Percentiles rank a stretch among this genome's conserved stretches.
phyloP scores from a whole-genome alignment of 2,329 filamentous ascomycete genomes.

The Fusarium abutilonis region DNA sequence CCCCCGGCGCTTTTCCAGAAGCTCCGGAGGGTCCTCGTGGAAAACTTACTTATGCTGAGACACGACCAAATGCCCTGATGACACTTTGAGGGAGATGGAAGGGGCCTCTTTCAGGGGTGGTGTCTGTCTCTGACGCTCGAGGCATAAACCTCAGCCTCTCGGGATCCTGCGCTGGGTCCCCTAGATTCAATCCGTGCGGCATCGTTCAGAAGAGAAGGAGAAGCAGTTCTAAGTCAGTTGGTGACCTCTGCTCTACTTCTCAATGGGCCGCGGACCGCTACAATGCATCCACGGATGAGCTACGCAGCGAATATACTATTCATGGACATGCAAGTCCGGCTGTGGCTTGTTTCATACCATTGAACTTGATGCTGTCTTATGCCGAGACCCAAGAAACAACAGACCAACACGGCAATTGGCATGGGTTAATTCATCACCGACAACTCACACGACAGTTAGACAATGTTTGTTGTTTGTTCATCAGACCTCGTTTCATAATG shows the following conservation, averaged over 20 bases:
- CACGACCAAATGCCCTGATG: conserved; percentile 13
- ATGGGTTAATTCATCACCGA: conserved; percentile 23
- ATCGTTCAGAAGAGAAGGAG: conserved; percentile 7
- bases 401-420: conserved; percentile 1
- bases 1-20: conserved; percentile 2
- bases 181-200: conserved; percentile 22
- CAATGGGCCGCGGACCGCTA: background rate
- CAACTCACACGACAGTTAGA: conserved; percentile 3
- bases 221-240: conserved; percentile 21
- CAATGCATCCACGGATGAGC: background rate
- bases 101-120: conserved; percentile 25
- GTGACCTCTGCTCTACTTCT: conserved; percentile 12
- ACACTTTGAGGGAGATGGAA: conserved; percentile 42
- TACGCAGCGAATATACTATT: conserved; percentile 25
- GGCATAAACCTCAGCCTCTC: conserved; percentile 12
- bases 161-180: conserved; percentile 24
- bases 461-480: conserved; percentile 2
- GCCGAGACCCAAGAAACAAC: background rate
- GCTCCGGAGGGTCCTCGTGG: conserved; percentile 14
- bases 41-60: conserved; percentile 31
- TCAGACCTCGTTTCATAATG: background rate
- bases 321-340: conserved; percentile 5
- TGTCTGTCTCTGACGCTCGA: conserved; percentile 4
- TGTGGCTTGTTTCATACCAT: conserved; percentile 32
- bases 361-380: background rate